Evolutionary conservation across 2,329 filamentous ascomycete species (phyloP).

Genomic region (Pseudogymnoascus sp.): DNA sequence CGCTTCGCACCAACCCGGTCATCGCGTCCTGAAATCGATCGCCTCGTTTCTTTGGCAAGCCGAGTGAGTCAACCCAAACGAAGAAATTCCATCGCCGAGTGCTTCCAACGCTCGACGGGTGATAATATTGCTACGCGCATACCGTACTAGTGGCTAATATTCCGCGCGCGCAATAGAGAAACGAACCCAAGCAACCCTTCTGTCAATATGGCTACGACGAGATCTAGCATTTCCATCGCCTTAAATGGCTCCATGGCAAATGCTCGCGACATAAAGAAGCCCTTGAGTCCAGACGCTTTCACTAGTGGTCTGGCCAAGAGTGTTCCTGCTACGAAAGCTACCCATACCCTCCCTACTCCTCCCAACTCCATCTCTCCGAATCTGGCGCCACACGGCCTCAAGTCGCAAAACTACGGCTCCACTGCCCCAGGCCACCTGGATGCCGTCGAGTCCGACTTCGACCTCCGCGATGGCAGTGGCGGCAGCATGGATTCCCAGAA

Average conservation of each 20-base stretch:
- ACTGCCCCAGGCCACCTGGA: conserved; percentile 37
- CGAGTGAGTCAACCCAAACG: conserved; percentile 7
- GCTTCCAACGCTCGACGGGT: background rate
- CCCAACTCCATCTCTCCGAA: conserved; percentile 92
- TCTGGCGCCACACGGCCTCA: conserved; percentile 73
- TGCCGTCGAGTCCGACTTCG: conserved; percentile 77
- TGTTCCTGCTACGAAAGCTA: conserved; percentile 47
- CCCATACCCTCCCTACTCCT: conserved; percentile 72
- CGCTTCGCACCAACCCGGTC: conserved; percentile 54
- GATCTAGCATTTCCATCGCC: conserved; percentile 36
- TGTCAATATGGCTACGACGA: conserved; percentile 55
- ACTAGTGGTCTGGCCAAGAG: conserved; percentile 64
- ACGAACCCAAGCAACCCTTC: conserved; percentile 21
- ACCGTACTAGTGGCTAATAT: conserved; percentile 1
- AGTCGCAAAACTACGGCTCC: conserved; percentile 43
- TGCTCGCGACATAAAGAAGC: conserved; percentile 56
- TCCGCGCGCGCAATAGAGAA: conserved; percentile 29
- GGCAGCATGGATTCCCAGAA: conserved; percentile 30
- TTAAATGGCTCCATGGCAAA: conserved; percentile 15
- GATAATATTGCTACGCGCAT: background rate
- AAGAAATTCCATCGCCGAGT: background rate
- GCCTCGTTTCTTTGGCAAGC: conserved; percentile 10
- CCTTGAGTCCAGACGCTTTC: conserved; percentile 61
- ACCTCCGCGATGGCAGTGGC: conserved; percentile 65
- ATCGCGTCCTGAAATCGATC: conserved; percentile 45